phyloP scores from a whole-genome alignment of 2,329 filamentous ascomycete genomes.

The Laburnicola sp. region DNA sequence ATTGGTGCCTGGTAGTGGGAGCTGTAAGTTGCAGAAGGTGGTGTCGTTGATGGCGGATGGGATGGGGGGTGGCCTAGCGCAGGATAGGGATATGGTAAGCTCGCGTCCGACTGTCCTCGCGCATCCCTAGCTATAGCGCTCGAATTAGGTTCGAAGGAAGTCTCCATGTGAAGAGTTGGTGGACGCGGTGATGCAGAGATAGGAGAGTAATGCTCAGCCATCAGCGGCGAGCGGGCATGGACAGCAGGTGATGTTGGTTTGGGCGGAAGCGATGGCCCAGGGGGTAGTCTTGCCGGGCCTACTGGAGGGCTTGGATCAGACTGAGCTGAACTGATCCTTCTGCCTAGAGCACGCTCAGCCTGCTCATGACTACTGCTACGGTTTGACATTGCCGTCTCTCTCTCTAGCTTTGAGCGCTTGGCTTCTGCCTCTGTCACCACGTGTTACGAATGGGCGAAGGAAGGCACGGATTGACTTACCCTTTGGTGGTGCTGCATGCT shows the following conservation, averaged over 20 bases:
- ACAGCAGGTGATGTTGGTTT: conserved; percentile 41
- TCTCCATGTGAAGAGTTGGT: conserved; percentile 30
- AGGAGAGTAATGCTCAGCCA: conserved; percentile 40
- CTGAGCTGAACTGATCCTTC: conserved; percentile 35
- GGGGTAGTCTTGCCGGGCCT: conserved; percentile 29
- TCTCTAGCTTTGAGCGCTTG: conserved; percentile 50
- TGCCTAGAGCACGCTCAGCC: conserved; percentile 27
- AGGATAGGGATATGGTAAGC: conserved; percentile 20
- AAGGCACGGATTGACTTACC: conserved; percentile 28
- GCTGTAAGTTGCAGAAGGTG: conserved; percentile 22
- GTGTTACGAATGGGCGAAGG: conserved; percentile 3
- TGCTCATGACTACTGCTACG: conserved; percentile 38
- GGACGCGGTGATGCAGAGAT: conserved; percentile 41
- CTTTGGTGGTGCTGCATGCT: conserved; percentile 55
- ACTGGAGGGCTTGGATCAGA: conserved; percentile 34
- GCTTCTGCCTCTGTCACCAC: conserved; percentile 40
- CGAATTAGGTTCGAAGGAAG: conserved; percentile 25
- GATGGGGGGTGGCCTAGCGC: conserved; percentile 21
- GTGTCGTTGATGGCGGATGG: conserved; percentile 22
- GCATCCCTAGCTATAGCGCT: conserved; percentile 26
- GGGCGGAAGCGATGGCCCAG: conserved; percentile 30
- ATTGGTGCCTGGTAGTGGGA: conserved; percentile 28
- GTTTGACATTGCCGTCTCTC: conserved; percentile 40
- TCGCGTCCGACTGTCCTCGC: conserved; percentile 24
- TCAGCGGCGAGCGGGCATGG: conserved; percentile 36